Percentiles rank a stretch among this genome's conserved stretches.
phyloP scores from a whole-genome alignment of 371 early-diverging fungal genomes.

The Umbelopsis sp. region DNA sequence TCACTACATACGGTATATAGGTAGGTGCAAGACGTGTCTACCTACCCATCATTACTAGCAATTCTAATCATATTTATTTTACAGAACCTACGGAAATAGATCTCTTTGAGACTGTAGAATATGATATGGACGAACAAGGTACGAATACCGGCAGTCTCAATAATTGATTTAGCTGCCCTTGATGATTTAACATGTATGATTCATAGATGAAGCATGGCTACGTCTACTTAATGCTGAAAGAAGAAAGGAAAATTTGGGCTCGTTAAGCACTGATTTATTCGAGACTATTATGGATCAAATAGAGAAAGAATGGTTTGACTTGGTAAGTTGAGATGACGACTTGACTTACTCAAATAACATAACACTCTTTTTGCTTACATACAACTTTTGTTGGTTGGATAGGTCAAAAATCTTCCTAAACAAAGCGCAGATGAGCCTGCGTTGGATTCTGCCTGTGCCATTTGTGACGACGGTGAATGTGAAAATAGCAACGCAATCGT shows the following conservation, averaged over 20 bases:
- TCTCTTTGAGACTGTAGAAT: slow-evolving; percentile 81
- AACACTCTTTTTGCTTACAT: background rate
- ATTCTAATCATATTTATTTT: slow-evolving; percentile 5
- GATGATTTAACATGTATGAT: background rate
- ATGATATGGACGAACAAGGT: slow-evolving; percentile 98
- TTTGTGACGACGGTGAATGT: slow-evolving; percentile 96
- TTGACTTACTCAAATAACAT: too few relatives aligned
- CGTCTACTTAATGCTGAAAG: slow-evolving; percentile 69
- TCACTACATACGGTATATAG: slow-evolving; percentile 64
- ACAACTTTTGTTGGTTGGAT: background rate
- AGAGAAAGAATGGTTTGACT: slow-evolving; percentile 97
- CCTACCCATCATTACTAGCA: background rate
- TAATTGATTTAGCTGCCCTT: background rate
- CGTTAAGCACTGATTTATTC: slow-evolving; percentile 67
- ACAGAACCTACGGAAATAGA: slow-evolving; percentile 85
- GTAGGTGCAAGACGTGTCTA: slow-evolving; percentile 24
- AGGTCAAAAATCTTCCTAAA: slow-evolving; percentile 50
- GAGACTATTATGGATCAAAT: slow-evolving; percentile 90
- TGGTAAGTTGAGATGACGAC: slow-evolving; percentile 48
- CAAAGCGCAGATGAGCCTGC: slow-evolving; percentile 34
- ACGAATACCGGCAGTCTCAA: slow-evolving; percentile 17
- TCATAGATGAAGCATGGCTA: slow-evolving; percentile 77
- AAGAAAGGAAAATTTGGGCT: slow-evolving; percentile 54
- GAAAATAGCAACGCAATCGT: slow-evolving; percentile 98
- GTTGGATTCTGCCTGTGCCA: slow-evolving; percentile 83